A percentile compares a stretch with the other conserved stretches of the same genome.
Conservation (phyloP, 2,329 filamentous ascomycete species). For the Neofusicoccum sp. region DNA sequence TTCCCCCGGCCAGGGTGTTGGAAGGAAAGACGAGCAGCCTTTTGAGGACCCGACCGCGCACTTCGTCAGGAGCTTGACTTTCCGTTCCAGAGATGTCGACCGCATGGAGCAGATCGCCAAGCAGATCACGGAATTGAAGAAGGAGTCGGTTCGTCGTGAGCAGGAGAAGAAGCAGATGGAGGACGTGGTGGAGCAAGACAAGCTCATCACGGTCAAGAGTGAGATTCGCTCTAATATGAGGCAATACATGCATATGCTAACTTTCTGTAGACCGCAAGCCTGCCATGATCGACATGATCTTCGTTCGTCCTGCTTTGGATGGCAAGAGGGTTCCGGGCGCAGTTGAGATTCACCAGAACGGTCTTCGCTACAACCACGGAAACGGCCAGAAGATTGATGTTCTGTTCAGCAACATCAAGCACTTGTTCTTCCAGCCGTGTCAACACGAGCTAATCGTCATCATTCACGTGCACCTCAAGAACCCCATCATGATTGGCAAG, state of each 20-base stretch:
- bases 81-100: conserved; percentile 86
- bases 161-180: conserved; percentile 99
- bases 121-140: conserved; percentile 95
- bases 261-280: conserved; percentile 75
- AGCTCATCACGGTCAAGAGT: conserved; percentile 93
- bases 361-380: conserved; percentile 88
- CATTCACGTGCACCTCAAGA: conserved; percentile 96
- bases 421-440: conserved; percentile 98
- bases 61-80: conserved; percentile 93
- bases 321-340: conserved; percentile 95
- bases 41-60: conserved; percentile 96
- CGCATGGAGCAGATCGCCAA: conserved; percentile 89
- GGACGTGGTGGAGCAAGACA: conserved; percentile 98
- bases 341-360: conserved; percentile 97
- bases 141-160: conserved; percentile 86
- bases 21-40: conserved; percentile 94
- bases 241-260: neutral
- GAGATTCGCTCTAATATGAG: conserved; percentile 40
- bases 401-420: conserved; percentile 96
- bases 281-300: conserved; percentile 88
- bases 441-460: conserved; percentile 96
- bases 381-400: conserved; percentile 83
- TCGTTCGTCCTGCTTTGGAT: conserved; percentile 91
- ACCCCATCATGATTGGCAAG: conserved; percentile 97
- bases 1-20: conserved; percentile 95